Base-by-base conservation (phyloP, 2,329 filamentous ascomycete species). In the Fonsecaea nubica region DNA sequence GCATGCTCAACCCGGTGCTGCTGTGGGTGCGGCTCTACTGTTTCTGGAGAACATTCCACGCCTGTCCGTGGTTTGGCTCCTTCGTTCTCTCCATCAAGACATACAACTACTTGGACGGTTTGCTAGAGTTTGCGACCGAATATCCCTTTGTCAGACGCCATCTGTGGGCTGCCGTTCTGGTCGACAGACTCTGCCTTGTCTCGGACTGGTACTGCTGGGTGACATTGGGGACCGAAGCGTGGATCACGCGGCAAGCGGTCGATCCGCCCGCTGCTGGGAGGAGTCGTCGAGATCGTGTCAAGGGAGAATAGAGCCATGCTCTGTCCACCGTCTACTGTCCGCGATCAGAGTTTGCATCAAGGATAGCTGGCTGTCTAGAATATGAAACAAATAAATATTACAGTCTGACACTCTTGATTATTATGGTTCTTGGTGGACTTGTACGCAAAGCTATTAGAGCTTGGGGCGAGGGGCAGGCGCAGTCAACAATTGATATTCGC, bases 131-230 rank as follows among this genome's bases (percentile, higher is more conserved):
- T 54, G 59, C 40, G 12, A 45, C 42, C 21, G 50, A 62, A 56
- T 62, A 62, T n/a, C 59, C 59, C 52, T 62, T 30, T 21, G 21
- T 18, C 18, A 32, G 18, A 15, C 48, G 18, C 18, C 40, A 62
- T 42, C 50, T 54, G 13, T 56, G 59, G 59, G 59, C 59, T 18
- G 59, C 59, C 18, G 30, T 62, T 35, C 50, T 62, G 6, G 59
- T 55, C 21, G 59, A 62, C 21, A 42, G 50, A 33, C 48, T 56
- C 48, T 62, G 48, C 36, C 59, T 62, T 50, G 36, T 62, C n/a
- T 62, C 50, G 25, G 59, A 62, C 52, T 62, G 59, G 59, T 56
- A 62, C 38, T 62, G 59, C 40, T 62, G 59, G 59, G n/a, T 45
- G 13, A 62, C 59, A 13, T 18, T 62, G n/a, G 59, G 59, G 33